Conservation (phyloP, 2,329 filamentous ascomycete species). For the Cercospora sp. region DNA sequence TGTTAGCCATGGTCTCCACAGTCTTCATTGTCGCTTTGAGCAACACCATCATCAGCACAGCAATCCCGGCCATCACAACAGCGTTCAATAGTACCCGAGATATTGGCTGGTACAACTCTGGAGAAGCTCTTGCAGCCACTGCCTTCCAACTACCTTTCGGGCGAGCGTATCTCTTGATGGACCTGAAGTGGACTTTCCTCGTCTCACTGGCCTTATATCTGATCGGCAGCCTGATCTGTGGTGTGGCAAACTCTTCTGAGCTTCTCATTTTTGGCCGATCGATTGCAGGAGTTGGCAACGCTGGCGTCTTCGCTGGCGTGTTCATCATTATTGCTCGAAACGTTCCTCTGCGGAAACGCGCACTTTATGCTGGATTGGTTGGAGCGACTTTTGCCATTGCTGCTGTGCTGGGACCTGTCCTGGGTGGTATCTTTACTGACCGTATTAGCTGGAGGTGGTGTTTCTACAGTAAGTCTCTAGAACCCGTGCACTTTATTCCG, state of each 20-base stretch:
- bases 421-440: conserved; percentile 54
- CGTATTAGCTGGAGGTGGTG: conserved; percentile 52
- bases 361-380: conserved; percentile 32
- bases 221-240: conserved; percentile 54
- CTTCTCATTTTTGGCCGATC: conserved; percentile 56
- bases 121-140: conserved; percentile 48
- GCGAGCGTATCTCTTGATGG: conserved; percentile 45
- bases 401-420: conserved; percentile 52
- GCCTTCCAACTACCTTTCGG: conserved; percentile 48
- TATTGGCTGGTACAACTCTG: conserved; percentile 52
- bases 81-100: conserved; percentile 49
- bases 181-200: conserved; percentile 48
- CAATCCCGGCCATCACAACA: conserved; percentile 51
- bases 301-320: conserved; percentile 51
- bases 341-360: conserved; percentile 25
- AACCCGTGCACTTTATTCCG: too few relatives aligned
- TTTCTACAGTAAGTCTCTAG: conserved; percentile 44
- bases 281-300: conserved; percentile 56
- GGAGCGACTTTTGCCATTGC: conserved; percentile 47
- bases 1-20: conserved; percentile 4
- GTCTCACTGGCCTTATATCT: conserved; percentile 45
- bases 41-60: conserved; percentile 45
- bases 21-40: conserved; percentile 31
- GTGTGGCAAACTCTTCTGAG: conserved; percentile 48
- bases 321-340: conserved; percentile 31